phyloP scores from a whole-genome alignment of 2,329 filamentous ascomycete species.

The Hymenoscyphus linearis region DNA sequence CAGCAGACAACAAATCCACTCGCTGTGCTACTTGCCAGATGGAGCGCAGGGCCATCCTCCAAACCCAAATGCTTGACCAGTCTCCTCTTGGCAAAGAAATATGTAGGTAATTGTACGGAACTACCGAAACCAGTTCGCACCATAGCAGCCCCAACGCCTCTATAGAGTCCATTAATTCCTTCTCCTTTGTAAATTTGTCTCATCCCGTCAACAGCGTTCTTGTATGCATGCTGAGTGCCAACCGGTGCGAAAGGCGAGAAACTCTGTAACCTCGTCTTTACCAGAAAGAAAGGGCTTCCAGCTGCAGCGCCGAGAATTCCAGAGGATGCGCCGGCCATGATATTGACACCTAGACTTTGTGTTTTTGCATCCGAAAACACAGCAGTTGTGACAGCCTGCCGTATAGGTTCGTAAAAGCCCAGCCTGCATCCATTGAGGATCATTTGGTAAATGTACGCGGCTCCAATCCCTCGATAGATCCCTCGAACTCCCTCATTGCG shows the following conservation, averaged over 20 bases:
- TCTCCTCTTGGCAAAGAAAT: constrained; percentile 92
- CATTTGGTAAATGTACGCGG: constrained; percentile 94
- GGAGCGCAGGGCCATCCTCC: constrained; percentile 84
- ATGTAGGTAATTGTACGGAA: constrained; percentile 93
- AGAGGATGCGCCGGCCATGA: constrained; percentile 84
- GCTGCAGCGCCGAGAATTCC: constrained; percentile 89
- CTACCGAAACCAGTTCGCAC: constrained; percentile 93
- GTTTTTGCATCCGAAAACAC: constrained; percentile 67
- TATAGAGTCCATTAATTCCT: constrained; percentile 76
- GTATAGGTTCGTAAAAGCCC: constrained; percentile 95
- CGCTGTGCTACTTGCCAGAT: constrained; percentile 80
- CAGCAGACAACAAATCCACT: constrained; percentile 96
- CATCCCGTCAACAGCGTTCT: constrained; percentile 78
- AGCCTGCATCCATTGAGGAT: constrained; percentile 93
- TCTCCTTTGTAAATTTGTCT: constrained; percentile 72
- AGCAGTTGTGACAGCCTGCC: constrained; percentile 61
- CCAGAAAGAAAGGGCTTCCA: constrained; percentile 93
- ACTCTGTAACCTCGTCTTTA: constrained; percentile 94
- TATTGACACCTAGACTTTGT: constrained; percentile 86
- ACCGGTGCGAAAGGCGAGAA: constrained; percentile 90
- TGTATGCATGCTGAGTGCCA: constrained; percentile 93
- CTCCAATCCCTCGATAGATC: constrained; percentile 82
- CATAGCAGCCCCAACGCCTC: constrained; percentile 90
- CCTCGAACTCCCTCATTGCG: constrained; percentile 83
- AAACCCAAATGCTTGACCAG: constrained; percentile 78